Conservation (phyloP, 1,284 basidiomycete genomes). For the Rhodotorula sp. region DNA sequence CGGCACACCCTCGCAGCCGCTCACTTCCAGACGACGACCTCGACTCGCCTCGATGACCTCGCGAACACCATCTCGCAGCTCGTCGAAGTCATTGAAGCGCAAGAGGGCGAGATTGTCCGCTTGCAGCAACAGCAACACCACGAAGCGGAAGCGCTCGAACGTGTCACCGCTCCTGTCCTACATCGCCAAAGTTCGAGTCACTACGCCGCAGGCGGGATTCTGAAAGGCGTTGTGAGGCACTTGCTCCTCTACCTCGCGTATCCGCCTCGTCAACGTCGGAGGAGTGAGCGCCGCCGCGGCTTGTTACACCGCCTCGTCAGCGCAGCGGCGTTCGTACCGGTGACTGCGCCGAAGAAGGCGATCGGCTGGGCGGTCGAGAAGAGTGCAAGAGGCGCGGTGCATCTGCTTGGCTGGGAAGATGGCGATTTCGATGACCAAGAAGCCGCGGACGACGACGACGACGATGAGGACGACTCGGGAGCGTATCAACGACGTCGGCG, state of each 20-base stretch:
- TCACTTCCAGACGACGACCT: slow-evolving; percentile 6
- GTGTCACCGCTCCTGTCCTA: background rate
- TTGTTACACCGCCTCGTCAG: background rate
- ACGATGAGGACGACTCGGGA: background rate
- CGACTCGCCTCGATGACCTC: slow-evolving; percentile 22
- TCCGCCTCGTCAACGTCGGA: background rate
- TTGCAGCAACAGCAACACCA: slow-evolving; percentile 14
- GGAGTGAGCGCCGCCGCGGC: background rate
- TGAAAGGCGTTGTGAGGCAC: slow-evolving; percentile 19
- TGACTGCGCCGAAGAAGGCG: slow-evolving; percentile 19
- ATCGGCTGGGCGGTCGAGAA: slow-evolving; percentile 19
- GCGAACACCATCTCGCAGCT: slow-evolving; percentile 10
- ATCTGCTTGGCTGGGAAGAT: slow-evolving; percentile 1
- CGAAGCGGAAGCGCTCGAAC: slow-evolving; percentile 10
- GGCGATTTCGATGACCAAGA: background rate
- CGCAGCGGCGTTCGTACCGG: slow-evolving; percentile 24
- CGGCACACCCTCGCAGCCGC: slow-evolving; percentile 30
- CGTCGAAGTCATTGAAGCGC: slow-evolving; percentile 8
- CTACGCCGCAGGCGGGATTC: background rate
- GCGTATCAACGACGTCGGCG: background rate
- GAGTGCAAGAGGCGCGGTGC: background rate
- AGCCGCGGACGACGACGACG: background rate
- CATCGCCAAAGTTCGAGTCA: background rate
- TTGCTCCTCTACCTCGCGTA: slow-evolving; percentile 7
- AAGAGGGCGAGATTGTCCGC: slow-evolving; percentile 7